Conservation (phyloP, 2,329 filamentous ascomycete genomes). For the Aspergillus sclerotialis region DNA sequence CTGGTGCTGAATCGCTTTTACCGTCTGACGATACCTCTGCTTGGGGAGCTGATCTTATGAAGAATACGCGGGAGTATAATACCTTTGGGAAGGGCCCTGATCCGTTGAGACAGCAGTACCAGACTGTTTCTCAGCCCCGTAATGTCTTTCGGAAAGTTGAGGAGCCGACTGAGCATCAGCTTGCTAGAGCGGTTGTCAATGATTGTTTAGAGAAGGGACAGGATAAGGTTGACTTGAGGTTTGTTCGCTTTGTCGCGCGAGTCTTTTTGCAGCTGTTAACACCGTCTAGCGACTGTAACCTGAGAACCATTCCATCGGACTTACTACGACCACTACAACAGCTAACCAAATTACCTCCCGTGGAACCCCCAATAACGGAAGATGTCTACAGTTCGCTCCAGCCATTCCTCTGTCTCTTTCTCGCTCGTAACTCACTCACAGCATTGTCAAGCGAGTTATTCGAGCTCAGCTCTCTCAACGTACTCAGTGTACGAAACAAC, state of each 20-base stretch:
- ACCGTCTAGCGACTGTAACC: slow-evolving; percentile 21
- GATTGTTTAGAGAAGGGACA: slow-evolving; percentile 37
- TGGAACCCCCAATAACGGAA: slow-evolving; percentile 29
- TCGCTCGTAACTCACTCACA: slow-evolving; percentile 36
- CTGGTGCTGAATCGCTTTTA: slow-evolving; percentile 25
- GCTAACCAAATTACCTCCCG: slow-evolving; percentile 32
- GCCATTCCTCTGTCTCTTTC: slow-evolving; percentile 37
- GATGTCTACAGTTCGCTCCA: slow-evolving; percentile 32
- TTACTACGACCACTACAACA: slow-evolving; percentile 32
- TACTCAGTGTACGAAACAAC: slow-evolving; percentile 42
- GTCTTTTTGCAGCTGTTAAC: neutral
- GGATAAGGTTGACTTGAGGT: slow-evolving; percentile 41
- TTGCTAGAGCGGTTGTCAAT: slow-evolving; percentile 31
- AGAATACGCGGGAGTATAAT: slow-evolving; percentile 15
- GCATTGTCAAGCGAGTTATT: slow-evolving; percentile 35
- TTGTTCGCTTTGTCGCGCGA: slow-evolving; percentile 9
- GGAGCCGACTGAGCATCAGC: slow-evolving; percentile 29
- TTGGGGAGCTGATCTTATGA: slow-evolving; percentile 33
- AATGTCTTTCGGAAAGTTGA: slow-evolving; percentile 13
- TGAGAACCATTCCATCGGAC: slow-evolving; percentile 24
- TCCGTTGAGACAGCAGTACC: neutral
- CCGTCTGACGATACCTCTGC: slow-evolving; percentile 27
- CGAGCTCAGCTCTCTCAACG: slow-evolving; percentile 32
- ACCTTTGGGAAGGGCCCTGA: slow-evolving; percentile 1
- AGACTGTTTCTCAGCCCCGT: slow-evolving; percentile 10